These are phyloP conservation scores for Fraxinus velutina DNA, from an alignment of 305 asterid genomes.

Conservation along the genomic window DNA sequence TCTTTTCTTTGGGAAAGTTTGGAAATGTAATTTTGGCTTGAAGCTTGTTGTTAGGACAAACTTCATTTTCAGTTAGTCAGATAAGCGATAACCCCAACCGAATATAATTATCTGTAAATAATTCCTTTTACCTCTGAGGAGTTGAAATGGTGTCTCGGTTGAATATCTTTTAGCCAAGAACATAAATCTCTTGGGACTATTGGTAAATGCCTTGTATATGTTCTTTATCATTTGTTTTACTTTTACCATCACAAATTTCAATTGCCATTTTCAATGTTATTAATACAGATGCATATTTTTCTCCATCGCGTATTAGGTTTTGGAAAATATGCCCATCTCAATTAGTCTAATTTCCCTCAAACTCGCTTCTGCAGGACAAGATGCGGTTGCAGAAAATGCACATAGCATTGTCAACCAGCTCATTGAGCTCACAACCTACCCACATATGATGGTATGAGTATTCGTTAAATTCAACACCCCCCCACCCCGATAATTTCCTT, in stretches of 20 bases:
- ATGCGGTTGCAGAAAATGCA: conserved; percentile 63
- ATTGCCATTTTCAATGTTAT: not conserved
- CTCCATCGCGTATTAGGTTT: not conserved
- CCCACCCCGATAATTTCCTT: too few species aligned
- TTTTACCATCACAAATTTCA: not conserved
- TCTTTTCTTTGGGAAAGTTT: not conserved
- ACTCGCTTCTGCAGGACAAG: conserved; percentile 52
- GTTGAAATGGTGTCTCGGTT: not conserved
- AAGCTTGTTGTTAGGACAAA: not conserved
- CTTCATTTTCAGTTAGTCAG: not conserved
- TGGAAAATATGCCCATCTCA: conserved; percentile 8
- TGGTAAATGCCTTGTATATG: not conserved
- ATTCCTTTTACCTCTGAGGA: not conserved
- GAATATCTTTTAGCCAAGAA: not conserved
- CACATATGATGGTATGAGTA: conserved; percentile 56
- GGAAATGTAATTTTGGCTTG: not conserved
- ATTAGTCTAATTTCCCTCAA: conserved; percentile 18
- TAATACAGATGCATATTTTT: not conserved
- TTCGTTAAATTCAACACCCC: not conserved
- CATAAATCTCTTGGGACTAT: not conserved
- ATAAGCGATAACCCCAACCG: not conserved
- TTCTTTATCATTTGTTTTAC: not conserved
- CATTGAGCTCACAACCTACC: conserved; percentile 52
- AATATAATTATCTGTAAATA: not conserved
- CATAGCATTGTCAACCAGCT: conserved; percentile 52